Conservation (phyloP, 2,329 filamentous ascomycete species). For the Xylaria sp. region DNA sequence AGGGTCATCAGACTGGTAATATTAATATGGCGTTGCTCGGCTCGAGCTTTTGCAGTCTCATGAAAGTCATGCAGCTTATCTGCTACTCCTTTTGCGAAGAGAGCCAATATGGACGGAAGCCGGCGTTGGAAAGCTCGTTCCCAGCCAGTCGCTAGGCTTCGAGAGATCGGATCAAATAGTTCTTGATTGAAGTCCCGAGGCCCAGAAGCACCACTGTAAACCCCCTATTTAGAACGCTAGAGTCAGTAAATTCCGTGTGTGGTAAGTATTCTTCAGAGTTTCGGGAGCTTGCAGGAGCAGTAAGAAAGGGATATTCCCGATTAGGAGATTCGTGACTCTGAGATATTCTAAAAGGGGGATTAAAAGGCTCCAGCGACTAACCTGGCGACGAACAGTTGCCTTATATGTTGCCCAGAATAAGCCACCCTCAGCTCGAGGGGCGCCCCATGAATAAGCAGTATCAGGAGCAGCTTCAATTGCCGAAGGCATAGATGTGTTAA, state of each 20-base stretch:
- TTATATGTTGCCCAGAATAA: conserved; percentile 64
- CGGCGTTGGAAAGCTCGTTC: conserved; percentile 43
- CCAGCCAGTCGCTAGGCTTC: conserved; percentile 43
- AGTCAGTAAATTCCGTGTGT: no score
- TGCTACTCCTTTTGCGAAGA: conserved; percentile 35
- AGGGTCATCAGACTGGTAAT: conserved; percentile 47
- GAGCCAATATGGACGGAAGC: conserved; percentile 39
- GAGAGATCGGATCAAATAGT: conserved; percentile 43
- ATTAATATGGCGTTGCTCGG: conserved; percentile 35
- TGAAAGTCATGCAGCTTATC: conserved; percentile 42
- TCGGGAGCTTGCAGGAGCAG: no score
- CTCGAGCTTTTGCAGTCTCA: conserved; percentile 37
- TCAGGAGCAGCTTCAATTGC: conserved; percentile 52
- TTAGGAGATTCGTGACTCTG: no score
- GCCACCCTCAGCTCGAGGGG: conserved; percentile 56
- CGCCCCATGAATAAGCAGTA: conserved; percentile 54
- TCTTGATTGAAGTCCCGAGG: conserved; percentile 44
- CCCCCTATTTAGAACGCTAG: no score
- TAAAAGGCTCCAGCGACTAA: no score
- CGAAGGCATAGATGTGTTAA: conserved; percentile 51
- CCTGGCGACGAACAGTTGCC: conserved; percentile 52
- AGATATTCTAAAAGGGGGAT: no score
- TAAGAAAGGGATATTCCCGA: no score
- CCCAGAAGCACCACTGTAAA: conserved; percentile 47
- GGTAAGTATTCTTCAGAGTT: no score